Evolutionary conservation across 2,329 filamentous ascomycete species (phyloP).

Genomic region (Penicillium sp.): DNA sequence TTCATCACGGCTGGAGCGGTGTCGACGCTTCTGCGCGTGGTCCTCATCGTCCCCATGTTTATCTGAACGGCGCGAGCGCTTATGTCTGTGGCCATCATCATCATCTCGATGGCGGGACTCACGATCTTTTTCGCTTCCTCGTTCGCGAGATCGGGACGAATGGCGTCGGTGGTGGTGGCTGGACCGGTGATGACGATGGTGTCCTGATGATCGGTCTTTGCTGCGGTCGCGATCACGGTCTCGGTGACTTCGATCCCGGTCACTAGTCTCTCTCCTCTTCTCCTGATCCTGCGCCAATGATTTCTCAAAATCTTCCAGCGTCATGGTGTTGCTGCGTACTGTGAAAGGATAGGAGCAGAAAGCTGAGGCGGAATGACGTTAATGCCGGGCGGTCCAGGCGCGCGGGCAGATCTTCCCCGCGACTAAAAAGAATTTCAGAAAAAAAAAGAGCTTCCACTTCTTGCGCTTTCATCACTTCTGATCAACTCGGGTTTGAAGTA

Average conservation of each 20-base stretch:
- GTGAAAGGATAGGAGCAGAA: constrained; percentile 17
- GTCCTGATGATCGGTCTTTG: constrained; percentile 36
- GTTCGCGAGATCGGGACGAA: constrained; percentile 40
- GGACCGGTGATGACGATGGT: constrained; percentile 31
- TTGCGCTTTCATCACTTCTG: constrained; percentile 1
- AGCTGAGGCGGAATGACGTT: constrained; percentile 35
- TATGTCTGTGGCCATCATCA: constrained; percentile 61
- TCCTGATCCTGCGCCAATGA: constrained; percentile 63
- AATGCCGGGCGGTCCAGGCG: constrained; percentile 31
- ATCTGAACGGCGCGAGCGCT: constrained; percentile 61
- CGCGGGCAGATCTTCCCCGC: constrained; percentile 30
- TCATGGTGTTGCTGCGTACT: constrained; percentile 45
- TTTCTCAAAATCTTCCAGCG: constrained; percentile 75
- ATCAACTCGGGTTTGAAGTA: background rate
- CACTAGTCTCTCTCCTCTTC: constrained; percentile 39
- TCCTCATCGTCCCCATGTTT: constrained; percentile 54
- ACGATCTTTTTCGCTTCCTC: constrained; percentile 35
- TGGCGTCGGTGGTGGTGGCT: constrained; percentile 47
- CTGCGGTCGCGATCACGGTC: constrained; percentile 43
- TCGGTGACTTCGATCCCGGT: constrained; percentile 36
- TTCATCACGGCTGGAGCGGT: constrained; percentile 41
- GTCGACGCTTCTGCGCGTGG: constrained; percentile 50
- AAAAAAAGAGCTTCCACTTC: constrained; percentile 21
- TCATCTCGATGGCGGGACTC: constrained; percentile 49
- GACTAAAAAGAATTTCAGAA: constrained; percentile 29